Evolutionary conservation across 495 filamentous ascomycete genomes (phyloP).

Genomic region (Podospora appendiculata): DNA sequence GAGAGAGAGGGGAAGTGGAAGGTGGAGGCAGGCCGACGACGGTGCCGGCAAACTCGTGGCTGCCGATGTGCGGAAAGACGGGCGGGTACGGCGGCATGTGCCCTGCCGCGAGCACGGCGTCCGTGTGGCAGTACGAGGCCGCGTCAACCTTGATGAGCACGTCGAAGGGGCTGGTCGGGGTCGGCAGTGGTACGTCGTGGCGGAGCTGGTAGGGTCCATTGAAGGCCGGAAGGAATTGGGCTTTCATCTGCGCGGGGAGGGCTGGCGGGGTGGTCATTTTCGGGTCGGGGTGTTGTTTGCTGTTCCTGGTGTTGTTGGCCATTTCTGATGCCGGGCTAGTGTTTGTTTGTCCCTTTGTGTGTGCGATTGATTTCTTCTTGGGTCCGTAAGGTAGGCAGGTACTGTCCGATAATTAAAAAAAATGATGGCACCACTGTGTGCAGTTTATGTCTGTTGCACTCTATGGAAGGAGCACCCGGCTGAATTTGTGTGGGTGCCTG

Average conservation of each 20-base stretch:
- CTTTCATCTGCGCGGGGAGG: constrained; percentile 23
- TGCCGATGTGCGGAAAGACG: constrained; percentile 17
- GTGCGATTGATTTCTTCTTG: no score
- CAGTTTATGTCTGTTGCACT: no score
- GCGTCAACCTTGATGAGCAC: constrained; percentile 29
- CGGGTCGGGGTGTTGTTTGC: background rate
- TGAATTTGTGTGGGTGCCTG: no score
- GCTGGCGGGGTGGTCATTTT: background rate
- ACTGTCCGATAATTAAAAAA: no score
- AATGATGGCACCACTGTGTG: no score
- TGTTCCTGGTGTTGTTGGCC: background rate
- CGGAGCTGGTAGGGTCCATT: constrained; percentile 24
- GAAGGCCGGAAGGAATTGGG: constrained; percentile 28
- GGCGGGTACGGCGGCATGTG: constrained; percentile 22
- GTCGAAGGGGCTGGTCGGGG: constrained; percentile 17
- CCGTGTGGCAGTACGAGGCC: constrained; percentile 34
- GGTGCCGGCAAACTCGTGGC: constrained; percentile 23
- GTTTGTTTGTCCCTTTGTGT: no score
- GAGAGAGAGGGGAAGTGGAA: no score
- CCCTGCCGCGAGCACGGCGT: constrained; percentile 26
- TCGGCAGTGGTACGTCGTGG: background rate
- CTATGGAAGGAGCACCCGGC: no score
- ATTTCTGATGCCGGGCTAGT: background rate
- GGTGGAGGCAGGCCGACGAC: constrained; percentile 13
- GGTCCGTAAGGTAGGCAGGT: background rate